Base-by-base conservation (phyloP, 2,329 filamentous ascomycete species). In the Arthroderma sp. region DNA sequence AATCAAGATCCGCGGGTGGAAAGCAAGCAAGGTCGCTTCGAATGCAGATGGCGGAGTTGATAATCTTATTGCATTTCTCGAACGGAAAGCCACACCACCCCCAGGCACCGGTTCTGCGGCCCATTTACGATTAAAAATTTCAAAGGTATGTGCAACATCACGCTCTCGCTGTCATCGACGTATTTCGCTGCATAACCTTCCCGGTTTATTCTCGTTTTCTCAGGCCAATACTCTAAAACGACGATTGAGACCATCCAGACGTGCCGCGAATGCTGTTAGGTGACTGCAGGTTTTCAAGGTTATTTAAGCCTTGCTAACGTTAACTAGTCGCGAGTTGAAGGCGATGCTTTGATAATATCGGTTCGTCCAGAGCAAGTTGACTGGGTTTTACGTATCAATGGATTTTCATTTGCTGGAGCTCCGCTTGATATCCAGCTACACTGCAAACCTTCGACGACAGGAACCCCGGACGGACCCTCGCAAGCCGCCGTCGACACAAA, bases 141-240 rank as follows among this genome's bases (percentile, higher is more conserved):
- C 77, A 67, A 85, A 85, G 80, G 83, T 87, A 83, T 77, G 81
- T 83, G 62, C 64, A 61, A 63, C 59, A 63, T 53, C 55, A 61
- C 55, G 57, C 57, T 60, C 48, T 61, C 50, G 57, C 61, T 61
- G 59, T 65, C 61, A 63, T 55, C 61, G 61, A 58, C 61, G 60
- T 60, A 54, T 53, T 46, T 50, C 55, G 56, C 60, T 57, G 53
- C 51, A 53, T 57, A 53, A 52, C 55, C 54, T 51, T 61, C 54
- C 59, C 56, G 59, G 56, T 54, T 62, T 60, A 57, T 57, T 57
- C 54, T 64, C 57, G 61, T 63, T 37, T 34, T 22, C 64, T 60
- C 59, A 60, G 60, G 62, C 63, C 62, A 65, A 63, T 56, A 53
- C 58, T 59, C 58, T 55, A 60, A 59, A 68, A 67, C 68, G 60